Evolutionary conservation across 2,329 filamentous ascomycete genomes (phyloP), one percentile per base, ranked within the genome.

Genomic region (Aspergillus neoniger): DNA sequence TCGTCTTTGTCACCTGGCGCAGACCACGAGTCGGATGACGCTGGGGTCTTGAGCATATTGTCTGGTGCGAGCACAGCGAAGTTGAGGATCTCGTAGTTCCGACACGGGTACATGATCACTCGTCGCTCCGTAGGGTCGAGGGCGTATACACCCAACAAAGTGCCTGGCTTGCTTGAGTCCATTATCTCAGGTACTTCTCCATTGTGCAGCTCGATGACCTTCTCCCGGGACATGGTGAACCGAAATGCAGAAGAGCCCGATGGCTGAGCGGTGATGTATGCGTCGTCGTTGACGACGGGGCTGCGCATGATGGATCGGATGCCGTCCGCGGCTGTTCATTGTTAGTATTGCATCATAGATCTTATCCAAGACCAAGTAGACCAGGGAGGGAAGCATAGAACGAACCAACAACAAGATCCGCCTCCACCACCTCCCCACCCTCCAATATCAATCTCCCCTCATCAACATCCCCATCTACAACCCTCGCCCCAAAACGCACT

Each of bases 41-140:
- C 39, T 6, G 52, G n/a, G 3, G 19, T n/a, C 23, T 43, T 39
- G 5, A 63, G 25, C 41, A 49, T 48, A n/a, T 7, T 21, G 15
- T 63, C 59, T 21, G 61, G 61, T 3, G 48, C 55, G n/a, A 62
- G 55, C 19, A 43, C 53, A 9, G 49, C 59, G 44, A 51, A 54
- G 49, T 63, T 63, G 21, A 63, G 25, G 15, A 63, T 28, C 44
- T 62, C 41, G 52, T 51, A 57, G 41, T 51, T 51, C 19, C 61
- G 59, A 32, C 61, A 63, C 6, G 61, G 59, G 30, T 63, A 63
- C 41, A 60, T 56, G 8, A 63, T 50, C 10, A 59, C 58, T 23
- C 32, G 47, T 1, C 60, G 50, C 15, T 44, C 30, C 23, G 49
- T 55, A 14, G 17, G 48, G 28, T 62, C 60, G 2, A 55, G 30